Percentiles rank a stretch among this genome's conserved stretches.
These are phyloP conservation scores for Scopulariopsis brevicaulis DNA, from an alignment of 2,329 filamentous ascomycete species.

Conservation along the genomic window DNA sequence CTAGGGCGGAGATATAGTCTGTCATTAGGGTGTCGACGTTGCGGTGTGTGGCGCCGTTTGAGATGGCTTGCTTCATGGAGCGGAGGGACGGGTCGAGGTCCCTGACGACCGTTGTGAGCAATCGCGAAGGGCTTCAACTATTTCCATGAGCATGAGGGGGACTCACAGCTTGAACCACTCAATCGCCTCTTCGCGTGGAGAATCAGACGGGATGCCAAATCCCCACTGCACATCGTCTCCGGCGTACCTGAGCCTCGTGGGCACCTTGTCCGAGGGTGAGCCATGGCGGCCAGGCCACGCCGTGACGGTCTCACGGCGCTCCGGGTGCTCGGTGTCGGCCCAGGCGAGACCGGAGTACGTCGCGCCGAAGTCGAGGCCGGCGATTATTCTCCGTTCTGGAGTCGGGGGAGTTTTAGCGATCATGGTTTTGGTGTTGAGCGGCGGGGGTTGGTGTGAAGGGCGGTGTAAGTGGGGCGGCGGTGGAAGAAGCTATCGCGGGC, in stretches of 20 bases:
- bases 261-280: conserved; percentile 33
- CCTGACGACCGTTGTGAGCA: conserved; percentile 9
- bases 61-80: conserved; percentile 17
- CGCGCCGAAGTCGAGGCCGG: conserved; percentile 45
- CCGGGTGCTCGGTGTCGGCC: conserved; percentile 29
- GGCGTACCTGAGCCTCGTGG: conserved; percentile 32
- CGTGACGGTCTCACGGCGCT: conserved; percentile 28
- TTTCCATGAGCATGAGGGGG: neutral
- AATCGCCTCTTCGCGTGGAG: conserved; percentile 23
- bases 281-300: conserved; percentile 30
- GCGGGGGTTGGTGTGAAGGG: neutral
- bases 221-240: conserved; percentile 34
- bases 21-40: conserved; percentile 28
- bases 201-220: conserved; percentile 30
- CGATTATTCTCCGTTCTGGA: conserved; percentile 27
- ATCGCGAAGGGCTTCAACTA: neutral
- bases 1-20: conserved; percentile 35
- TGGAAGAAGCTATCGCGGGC: neutral
- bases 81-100: conserved; percentile 24
- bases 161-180: conserved; percentile 41
- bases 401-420: neutral
- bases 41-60: conserved; percentile 13
- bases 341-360: conserved; percentile 45
- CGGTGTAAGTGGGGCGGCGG: neutral
- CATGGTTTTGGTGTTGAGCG: neutral